Evolutionary conservation across 768 basidiomycete genomes (phyloP).

Genomic region (Punctularia strigosozonata): DNA sequence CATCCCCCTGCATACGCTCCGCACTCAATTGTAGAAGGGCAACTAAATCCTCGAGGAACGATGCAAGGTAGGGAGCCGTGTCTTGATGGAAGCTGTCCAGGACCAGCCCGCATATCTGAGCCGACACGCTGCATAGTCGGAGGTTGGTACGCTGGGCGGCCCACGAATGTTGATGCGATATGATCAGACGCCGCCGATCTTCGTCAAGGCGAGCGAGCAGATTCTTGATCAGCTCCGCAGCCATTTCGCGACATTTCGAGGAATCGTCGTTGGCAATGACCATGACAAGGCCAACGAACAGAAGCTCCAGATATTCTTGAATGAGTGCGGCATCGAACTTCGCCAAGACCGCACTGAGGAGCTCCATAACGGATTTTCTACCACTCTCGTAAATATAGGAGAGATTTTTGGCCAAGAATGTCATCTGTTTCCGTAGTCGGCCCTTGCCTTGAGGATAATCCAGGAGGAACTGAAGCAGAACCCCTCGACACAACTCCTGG

Average conservation of each 20-base stretch:
- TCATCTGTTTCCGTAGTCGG: slow-evolving; percentile 77
- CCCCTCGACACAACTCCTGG: slow-evolving; percentile 82
- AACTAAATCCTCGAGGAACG: slow-evolving; percentile 47
- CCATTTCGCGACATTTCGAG: slow-evolving; percentile 80
- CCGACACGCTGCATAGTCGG: slow-evolving; percentile 58
- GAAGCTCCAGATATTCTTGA: slow-evolving; percentile 71
- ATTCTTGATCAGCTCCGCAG: slow-evolving; percentile 68
- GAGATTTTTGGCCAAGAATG: slow-evolving; percentile 85
- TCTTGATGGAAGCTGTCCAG: slow-evolving; percentile 53
- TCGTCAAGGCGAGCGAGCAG: slow-evolving; percentile 62
- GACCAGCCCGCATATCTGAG: slow-evolving; percentile 75
- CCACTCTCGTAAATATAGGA: slow-evolving; percentile 88
- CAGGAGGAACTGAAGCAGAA: slow-evolving; percentile 86
- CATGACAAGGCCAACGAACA: slow-evolving; percentile 89
- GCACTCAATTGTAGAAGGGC: slow-evolving; percentile 33
- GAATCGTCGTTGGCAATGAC: slow-evolving; percentile 92
- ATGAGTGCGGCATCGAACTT: slow-evolving; percentile 76
- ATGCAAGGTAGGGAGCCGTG: slow-evolving; percentile 28
- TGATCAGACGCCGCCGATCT: slow-evolving; percentile 38
- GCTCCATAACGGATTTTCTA: slow-evolving; percentile 85
- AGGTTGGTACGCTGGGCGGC: slow-evolving; percentile 46
- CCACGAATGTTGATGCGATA: slow-evolving; percentile 76
- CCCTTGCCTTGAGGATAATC: slow-evolving; percentile 97
- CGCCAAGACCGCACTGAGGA: slow-evolving; percentile 69
- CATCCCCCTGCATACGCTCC: slow-evolving; percentile 29